Evolutionary conservation across 2,329 filamentous ascomycete genomes (phyloP).

Genomic region (Helicocarpus griseus): DNA sequence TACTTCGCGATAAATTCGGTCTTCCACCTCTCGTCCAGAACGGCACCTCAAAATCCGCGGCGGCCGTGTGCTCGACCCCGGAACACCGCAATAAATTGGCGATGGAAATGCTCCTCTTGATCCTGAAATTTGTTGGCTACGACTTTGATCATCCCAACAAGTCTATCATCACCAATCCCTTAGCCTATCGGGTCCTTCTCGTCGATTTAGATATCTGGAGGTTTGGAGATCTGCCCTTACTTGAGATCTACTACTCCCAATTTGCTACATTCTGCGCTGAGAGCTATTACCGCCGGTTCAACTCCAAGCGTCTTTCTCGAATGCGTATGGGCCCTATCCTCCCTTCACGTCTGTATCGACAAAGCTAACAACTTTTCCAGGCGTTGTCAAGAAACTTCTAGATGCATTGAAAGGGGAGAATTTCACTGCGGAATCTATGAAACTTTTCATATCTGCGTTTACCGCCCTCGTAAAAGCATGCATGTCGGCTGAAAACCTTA

Average conservation of each 20-base stretch:
- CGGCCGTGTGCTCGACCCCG: slow-evolving; percentile 24
- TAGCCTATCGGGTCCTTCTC: slow-evolving; percentile 84
- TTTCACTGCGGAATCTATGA: slow-evolving; percentile 61
- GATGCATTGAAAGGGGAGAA: slow-evolving; percentile 83
- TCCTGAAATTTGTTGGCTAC: slow-evolving; percentile 84
- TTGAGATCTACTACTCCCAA: slow-evolving; percentile 86
- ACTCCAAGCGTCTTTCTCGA: slow-evolving; percentile 70
- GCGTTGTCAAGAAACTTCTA: slow-evolving; percentile 79
- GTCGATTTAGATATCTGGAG: slow-evolving; percentile 94
- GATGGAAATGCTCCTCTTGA: slow-evolving; percentile 58
- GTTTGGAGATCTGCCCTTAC: slow-evolving; percentile 62
- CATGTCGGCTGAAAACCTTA: slow-evolving; percentile 72
- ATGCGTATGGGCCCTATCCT: slow-evolving; percentile 59
- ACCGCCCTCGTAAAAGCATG: slow-evolving; percentile 70
- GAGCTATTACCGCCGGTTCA: slow-evolving; percentile 89
- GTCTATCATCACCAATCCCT: slow-evolving; percentile 89
- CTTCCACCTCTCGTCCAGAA: slow-evolving; percentile 19
- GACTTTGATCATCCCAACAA: slow-evolving; percentile 68
- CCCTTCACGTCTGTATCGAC: neutral
- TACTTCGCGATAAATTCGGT: slow-evolving; percentile 70
- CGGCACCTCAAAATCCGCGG: slow-evolving; percentile 37
- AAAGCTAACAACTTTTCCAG: slow-evolving; percentile 37
- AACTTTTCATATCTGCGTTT: slow-evolving; percentile 69
- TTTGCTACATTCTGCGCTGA: slow-evolving; percentile 80
- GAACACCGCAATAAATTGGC: slow-evolving; percentile 45